A percentile compares a stretch with the other conserved stretches of the same genome.
Conservation (phyloP, 1,284 basidiomycete species). For the Irpex rosettiformis region DNA sequence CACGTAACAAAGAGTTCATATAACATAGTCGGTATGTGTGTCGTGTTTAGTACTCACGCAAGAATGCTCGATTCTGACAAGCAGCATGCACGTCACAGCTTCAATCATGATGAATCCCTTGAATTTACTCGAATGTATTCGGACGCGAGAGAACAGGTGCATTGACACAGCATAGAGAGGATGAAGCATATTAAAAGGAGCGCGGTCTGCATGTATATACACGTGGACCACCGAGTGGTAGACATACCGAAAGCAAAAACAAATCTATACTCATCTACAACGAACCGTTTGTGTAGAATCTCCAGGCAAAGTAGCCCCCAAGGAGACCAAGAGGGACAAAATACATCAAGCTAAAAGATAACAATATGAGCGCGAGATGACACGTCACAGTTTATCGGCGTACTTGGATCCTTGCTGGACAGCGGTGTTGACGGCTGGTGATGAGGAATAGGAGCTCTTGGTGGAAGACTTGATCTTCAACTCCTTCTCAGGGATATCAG, state of each 20-base stretch:
- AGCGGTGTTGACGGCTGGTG: conserved; percentile 40
- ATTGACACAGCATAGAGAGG: background rate
- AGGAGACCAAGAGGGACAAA: conserved; percentile 73
- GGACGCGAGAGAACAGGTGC: background rate
- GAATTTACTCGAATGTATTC: background rate
- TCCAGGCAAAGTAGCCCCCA: conserved; percentile 80
- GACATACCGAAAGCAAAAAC: background rate
- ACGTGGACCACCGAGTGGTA: background rate
- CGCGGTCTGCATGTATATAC: background rate
- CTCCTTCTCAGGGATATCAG: conserved; percentile 30
- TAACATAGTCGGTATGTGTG: no score
- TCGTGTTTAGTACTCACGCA: no score
- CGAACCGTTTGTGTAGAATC: conserved; percentile 57
- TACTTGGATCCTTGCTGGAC: conserved; percentile 72
- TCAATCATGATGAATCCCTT: background rate
- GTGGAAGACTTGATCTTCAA: conserved; percentile 45
- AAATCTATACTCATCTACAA: conserved; percentile 19
- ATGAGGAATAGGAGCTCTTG: conserved; percentile 22
- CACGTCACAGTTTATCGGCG: conserved; percentile 23
- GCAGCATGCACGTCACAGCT: no score
- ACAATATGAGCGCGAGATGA: conserved; percentile 12
- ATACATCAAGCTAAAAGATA: conserved; percentile 60
- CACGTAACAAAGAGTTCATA: no score
- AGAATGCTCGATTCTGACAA: no score
- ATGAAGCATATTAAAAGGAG: background rate